Conservation (phyloP, 2,329 filamentous ascomycete species). For the Aspergillaceae sp. region DNA sequence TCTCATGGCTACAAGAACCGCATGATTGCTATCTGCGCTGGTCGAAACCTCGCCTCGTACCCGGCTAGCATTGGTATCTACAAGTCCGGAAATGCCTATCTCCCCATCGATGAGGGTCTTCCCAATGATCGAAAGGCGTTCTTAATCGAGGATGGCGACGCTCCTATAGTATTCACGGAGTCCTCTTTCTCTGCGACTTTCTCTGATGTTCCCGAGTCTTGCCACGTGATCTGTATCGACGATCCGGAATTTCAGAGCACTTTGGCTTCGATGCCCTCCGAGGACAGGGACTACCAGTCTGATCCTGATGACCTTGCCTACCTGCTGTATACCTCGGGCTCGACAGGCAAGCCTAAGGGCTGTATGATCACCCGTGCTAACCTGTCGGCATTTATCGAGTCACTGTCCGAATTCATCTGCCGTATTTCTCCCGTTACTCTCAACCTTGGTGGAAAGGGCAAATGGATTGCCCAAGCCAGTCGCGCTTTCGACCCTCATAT, state of each 20-base stretch:
- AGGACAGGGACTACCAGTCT: constrained; percentile 22
- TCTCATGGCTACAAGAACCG: constrained; percentile 25
- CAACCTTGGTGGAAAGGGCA: constrained; percentile 4
- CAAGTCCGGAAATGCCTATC: constrained; percentile 72
- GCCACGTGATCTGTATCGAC: constrained; percentile 42
- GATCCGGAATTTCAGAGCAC: constrained; percentile 26
- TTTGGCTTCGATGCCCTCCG: constrained; percentile 25
- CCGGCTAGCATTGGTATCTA: constrained; percentile 73
- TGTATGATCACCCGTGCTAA: constrained; percentile 86
- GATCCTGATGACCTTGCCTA: constrained; percentile 27
- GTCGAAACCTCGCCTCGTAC: constrained; percentile 77
- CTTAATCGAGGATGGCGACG: constrained; percentile 65
- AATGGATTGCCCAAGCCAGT: constrained; percentile 10
- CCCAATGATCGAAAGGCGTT: constrained; percentile 66
- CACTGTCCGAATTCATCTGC: constrained; percentile 9
- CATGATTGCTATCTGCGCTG: constrained; percentile 74
- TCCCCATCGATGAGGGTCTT: constrained; percentile 69
- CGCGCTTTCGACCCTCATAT: constrained; percentile 11
- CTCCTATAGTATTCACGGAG: constrained; percentile 55
- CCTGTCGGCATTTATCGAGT: constrained; percentile 7
- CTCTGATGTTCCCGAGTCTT: constrained; percentile 22
- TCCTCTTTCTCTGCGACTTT: constrained; percentile 36
- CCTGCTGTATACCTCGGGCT: constrained; percentile 53
- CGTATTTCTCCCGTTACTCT: constrained; percentile 6
- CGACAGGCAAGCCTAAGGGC: constrained; percentile 77